phyloP scores from a whole-genome alignment of 2,329 filamentous ascomycete genomes.

The Ceratocystis variospora region DNA sequence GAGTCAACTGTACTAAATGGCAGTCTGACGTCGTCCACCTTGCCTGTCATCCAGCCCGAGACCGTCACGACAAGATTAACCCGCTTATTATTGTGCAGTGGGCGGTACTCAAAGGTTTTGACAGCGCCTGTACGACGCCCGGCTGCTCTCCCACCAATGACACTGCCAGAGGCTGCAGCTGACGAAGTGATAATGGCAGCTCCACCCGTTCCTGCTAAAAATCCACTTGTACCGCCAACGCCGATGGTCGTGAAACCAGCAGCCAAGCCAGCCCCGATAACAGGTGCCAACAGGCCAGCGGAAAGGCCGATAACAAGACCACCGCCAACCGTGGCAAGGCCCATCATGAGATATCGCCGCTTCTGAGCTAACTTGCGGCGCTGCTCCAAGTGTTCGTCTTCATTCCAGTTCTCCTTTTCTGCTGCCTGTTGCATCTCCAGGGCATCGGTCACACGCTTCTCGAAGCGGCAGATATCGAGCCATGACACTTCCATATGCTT shows the following conservation, averaged over 20 bases:
- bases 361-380: conserved; percentile 71
- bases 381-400: conserved; percentile 82
- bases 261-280: conserved; percentile 86
- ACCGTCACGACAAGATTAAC: conserved; percentile 92
- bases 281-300: conserved; percentile 76
- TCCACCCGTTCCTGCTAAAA: conserved; percentile 81
- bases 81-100: conserved; percentile 93
- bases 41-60: conserved; percentile 96
- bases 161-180: conserved; percentile 71
- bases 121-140: conserved; percentile 78
- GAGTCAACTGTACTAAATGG: conserved; percentile 95
- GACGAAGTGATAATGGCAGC: conserved; percentile 88
- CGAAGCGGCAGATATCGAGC: conserved; percentile 91
- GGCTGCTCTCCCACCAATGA: conserved; percentile 78
- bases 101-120: conserved; percentile 91
- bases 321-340: conserved; percentile 86
- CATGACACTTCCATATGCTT: conserved; percentile 67
- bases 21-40: conserved; percentile 87
- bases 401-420: conserved; percentile 94
- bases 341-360: conserved; percentile 85
- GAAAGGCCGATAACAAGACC: conserved; percentile 91
- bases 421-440: conserved; percentile 94
- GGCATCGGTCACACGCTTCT: conserved; percentile 92
- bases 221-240: conserved; percentile 73
- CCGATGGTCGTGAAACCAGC: conserved; percentile 93